Percentiles rank a stretch among this genome's conserved stretches.
Evolutionary conservation across 352 stramenopile genomes (phyloP).

Genomic region (Halophytophthora batemanensis): DNA sequence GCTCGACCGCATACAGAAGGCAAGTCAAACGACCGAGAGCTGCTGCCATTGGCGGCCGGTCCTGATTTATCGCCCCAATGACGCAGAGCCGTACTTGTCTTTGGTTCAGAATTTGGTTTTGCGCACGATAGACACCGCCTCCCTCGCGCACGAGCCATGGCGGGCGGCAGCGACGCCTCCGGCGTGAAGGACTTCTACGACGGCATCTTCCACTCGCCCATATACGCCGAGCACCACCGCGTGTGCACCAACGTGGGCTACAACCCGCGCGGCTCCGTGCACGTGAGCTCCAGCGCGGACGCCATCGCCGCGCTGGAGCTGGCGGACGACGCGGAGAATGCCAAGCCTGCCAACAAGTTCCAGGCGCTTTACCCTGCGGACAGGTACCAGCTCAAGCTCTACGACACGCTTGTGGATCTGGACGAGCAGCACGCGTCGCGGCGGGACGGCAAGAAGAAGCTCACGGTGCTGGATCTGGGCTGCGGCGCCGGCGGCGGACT

Average conservation of each 20-base stretch:
- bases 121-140: too few relatives aligned
- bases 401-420: conserved; percentile 47
- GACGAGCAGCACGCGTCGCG: conserved; percentile 23
- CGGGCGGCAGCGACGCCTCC: conserved; percentile 11
- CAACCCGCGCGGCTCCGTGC: conserved; percentile 21
- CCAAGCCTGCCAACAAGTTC: conserved; percentile 21
- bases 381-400: conserved; percentile 53
- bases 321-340: conserved; percentile 6
- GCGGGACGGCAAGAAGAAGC: conserved; percentile 15
- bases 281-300: conserved; percentile 19
- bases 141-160: conserved; percentile 5
- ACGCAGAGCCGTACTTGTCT: too few relatives aligned
- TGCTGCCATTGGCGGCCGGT: too few relatives aligned
- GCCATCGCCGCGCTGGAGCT: conserved; percentile 12
- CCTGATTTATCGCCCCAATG: too few relatives aligned
- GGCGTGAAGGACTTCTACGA: conserved; percentile 75
- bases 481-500: conserved; percentile 62
- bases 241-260: conserved; percentile 75
- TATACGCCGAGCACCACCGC: conserved; percentile 62
- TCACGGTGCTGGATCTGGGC: conserved; percentile 61
- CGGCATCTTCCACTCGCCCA: conserved; percentile 65
- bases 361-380: conserved; percentile 33
- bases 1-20: too few relatives aligned
- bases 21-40: too few relatives aligned
- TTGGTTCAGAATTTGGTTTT: too few relatives aligned